Conservation (phyloP, 352 stramenopile genomes). For the Plasmopara muralis region DNA sequence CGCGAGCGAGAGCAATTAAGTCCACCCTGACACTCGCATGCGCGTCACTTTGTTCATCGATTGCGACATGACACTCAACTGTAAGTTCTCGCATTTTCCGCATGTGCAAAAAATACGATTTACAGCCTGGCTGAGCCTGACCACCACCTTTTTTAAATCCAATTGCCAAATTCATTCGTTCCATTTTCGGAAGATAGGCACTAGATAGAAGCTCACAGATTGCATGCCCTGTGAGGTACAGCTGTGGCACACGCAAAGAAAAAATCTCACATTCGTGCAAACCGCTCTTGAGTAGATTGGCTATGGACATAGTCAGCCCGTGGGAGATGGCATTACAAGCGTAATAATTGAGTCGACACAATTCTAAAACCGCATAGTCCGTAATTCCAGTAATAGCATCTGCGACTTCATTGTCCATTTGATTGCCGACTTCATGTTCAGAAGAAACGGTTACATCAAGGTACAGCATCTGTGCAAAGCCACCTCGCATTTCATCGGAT, state of each 20-base stretch:
- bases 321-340: conserved; percentile 6
- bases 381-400: conserved; percentile 18
- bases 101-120: conserved; percentile 16
- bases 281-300: conserved; percentile 35
- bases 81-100: conserved; percentile 16
- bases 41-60: conserved; percentile 1
- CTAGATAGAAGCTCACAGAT: conserved; percentile 18
- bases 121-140: conserved; percentile 2
- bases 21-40: background rate
- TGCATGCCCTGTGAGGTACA: conserved; percentile 6
- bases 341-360: conserved; percentile 14
- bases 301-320: conserved; percentile 17
- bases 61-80: conserved; percentile 17
- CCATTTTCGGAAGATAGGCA: conserved; percentile 16
- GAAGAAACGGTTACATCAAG: conserved; percentile 23
- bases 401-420: conserved; percentile 10
- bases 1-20: conserved; percentile 9
- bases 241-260: conserved; percentile 27
- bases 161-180: conserved; percentile 19
- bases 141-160: conserved; percentile 1
- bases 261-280: conserved; percentile 40
- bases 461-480: conserved; percentile 43
- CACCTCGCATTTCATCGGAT: conserved; percentile 38
- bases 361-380: conserved; percentile 21
- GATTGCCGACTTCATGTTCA: conserved; percentile 2